phyloP scores from a whole-genome alignment of 805 yeast genomes.

The Ogataea methylovora region DNA sequence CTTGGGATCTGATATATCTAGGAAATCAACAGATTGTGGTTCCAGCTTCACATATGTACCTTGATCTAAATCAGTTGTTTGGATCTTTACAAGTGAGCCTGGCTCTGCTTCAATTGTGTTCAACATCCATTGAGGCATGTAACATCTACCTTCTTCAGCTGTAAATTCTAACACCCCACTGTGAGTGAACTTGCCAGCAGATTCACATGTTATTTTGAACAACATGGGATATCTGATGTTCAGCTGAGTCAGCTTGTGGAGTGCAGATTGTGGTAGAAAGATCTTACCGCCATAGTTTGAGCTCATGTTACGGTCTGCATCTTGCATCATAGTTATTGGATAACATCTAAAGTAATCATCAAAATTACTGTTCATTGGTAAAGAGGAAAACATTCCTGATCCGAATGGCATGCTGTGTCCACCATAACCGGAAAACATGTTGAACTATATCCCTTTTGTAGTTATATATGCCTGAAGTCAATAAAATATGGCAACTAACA shows the following conservation, averaged over 20 bases:
- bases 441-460: not conserved
- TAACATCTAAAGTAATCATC: constrained; percentile 89
- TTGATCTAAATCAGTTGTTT: constrained; percentile 70
- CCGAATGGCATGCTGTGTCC: constrained; percentile 9
- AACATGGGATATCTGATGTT: constrained; percentile 96
- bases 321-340: constrained; percentile 88
- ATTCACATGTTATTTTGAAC: constrained; percentile 68
- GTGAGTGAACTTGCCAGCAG: constrained; percentile 53
- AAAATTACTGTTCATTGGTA: constrained; percentile 32
- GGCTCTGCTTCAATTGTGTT: constrained; percentile 61
- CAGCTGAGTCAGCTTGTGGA: constrained; percentile 80
- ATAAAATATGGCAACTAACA: too few relatives aligned
- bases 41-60: constrained; percentile 90
- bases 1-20: constrained; percentile 91
- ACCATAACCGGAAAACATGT: constrained; percentile 5
- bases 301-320: constrained; percentile 57
- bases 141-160: constrained; percentile 95
- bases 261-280: constrained; percentile 87
- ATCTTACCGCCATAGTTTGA: constrained; percentile 95
- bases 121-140: constrained; percentile 97
- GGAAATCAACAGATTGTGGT: constrained; percentile 90
- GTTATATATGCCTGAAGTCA: too few relatives aligned
- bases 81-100: constrained; percentile 73
- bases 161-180: constrained; percentile 94
- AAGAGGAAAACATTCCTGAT: not conserved